A percentile compares a stretch with the other conserved stretches of the same genome.
Evolutionary conservation across 2,329 filamentous ascomycete species (phyloP).

Genomic region (Ophiostoma tasmaniense): DNA sequence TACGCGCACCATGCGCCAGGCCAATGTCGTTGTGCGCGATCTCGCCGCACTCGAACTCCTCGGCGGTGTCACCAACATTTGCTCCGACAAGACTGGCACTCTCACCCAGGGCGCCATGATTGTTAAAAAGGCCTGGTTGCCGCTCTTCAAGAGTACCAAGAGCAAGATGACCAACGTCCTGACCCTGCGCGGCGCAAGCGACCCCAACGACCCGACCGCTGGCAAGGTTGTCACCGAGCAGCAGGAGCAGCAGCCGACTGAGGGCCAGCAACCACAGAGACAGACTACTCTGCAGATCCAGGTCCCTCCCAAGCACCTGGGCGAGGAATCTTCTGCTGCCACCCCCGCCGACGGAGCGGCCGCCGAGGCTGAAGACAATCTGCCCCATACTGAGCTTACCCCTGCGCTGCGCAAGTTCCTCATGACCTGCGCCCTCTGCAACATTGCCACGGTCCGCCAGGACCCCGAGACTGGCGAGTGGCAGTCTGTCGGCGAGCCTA

Average conservation of each 20-base stretch:
- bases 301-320: not conserved
- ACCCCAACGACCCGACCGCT: constrained; percentile 52
- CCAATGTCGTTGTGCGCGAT: constrained; percentile 58
- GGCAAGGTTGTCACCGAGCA: constrained; percentile 49
- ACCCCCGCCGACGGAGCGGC: not conserved
- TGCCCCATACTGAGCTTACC: constrained; percentile 33
- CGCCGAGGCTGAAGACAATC: not conserved
- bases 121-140: constrained; percentile 58
- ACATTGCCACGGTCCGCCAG: constrained; percentile 51
- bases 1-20: constrained; percentile 55
- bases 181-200: constrained; percentile 52
- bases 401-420: constrained; percentile 44
- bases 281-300: not conserved
- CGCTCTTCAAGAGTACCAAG: constrained; percentile 27
- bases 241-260: constrained; percentile 28
- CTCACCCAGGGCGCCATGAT: constrained; percentile 63
- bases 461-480: constrained; percentile 49
- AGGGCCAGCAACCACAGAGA: not conserved
- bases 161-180: constrained; percentile 36
- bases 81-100: constrained; percentile 66
- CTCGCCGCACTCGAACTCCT: constrained; percentile 60
- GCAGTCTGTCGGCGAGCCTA: constrained; percentile 62
- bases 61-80: constrained; percentile 63
- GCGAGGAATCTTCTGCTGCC: not conserved
- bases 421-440: constrained; percentile 54